Evolutionary conservation across 1,284 basidiomycete genomes (phyloP).

Genomic region (Earliella scabrosa): DNA sequence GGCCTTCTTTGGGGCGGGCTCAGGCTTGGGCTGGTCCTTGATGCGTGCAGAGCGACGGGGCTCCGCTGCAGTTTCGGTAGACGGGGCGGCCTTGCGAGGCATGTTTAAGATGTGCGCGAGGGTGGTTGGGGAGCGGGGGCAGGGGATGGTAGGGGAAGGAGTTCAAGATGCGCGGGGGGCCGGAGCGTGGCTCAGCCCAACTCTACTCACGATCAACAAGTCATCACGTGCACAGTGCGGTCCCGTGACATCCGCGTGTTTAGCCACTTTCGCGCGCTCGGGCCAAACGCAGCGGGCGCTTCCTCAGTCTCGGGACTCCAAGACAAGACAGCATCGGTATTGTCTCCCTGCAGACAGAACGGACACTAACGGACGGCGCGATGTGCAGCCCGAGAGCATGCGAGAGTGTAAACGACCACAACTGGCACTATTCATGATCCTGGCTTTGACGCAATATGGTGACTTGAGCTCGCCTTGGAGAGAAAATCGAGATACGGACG

Average conservation of each 20-base stretch:
- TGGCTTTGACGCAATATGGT: no score
- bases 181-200: slow-evolving; percentile 28
- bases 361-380: no score
- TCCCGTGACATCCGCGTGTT: slow-evolving; percentile 31
- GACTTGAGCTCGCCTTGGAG: no score
- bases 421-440: no score
- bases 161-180: slow-evolving; percentile 24
- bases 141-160: slow-evolving; percentile 26
- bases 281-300: slow-evolving; percentile 12
- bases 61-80: slow-evolving; percentile 43
- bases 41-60: slow-evolving; percentile 76
- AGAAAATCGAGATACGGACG: no score
- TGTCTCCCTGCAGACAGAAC: no score
- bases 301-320: background rate
- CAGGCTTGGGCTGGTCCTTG: slow-evolving; percentile 68
- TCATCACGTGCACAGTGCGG: slow-evolving; percentile 30
- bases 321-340: no score
- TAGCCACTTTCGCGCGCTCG: slow-evolving; percentile 29
- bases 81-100: slow-evolving; percentile 68
- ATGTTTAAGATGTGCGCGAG: slow-evolving; percentile 39
- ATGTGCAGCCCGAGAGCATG: no score
- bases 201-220: slow-evolving; percentile 38
- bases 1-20: slow-evolving; percentile 56
- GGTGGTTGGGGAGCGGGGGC: slow-evolving; percentile 14
- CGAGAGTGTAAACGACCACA: no score